Base-by-base conservation (phyloP, 306 rosid species). In the Medicago ruthenica region DNA sequence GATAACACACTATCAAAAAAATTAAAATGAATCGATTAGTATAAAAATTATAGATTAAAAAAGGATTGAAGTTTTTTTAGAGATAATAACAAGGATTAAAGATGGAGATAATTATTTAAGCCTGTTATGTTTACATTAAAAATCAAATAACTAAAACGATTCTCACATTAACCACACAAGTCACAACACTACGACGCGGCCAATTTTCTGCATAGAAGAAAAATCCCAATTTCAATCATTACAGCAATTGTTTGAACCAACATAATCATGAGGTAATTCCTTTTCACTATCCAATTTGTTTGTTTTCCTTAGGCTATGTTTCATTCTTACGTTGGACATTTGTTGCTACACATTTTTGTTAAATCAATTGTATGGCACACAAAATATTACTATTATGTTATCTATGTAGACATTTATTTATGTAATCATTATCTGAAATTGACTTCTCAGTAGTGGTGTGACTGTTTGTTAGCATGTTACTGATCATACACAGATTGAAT, bases 401-500 rank as follows among this genome's bases (percentile, higher is more conserved):
- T 74, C 18, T 37, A 48, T 53, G 24, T 20, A 41, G n/a, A 55
- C 27, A 20, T 57, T 12, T 20, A 55, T 48, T 12, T 0, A 75
- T 22, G 53, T 13, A 44, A 69, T 79, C 42, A 47, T 69, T 31
- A 11, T 57, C n/a, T 41, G 37, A 4, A 67, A 57, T 77, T 66
- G 21, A 24, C 45, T 39, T 53, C 9, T 68, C 0, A 34, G 48
- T 37, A 22, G 12, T 50, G 47, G 6, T 48, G 15, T 34, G 21
- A 45, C 17, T 77, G 41, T 77, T 11, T 76, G 59, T 77, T 18
- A 40, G 4, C 44, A 62, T 78, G 71, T 70, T 21, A 37, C 18
- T 71, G 59, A 42, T 71, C 2, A 48, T 18, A 70, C 62, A 34
- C 31, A 36, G 5, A 10, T 71, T 55, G 14, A 18, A 14, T 61